Base-by-base conservation (phyloP, 192 early-diverging fungal genomes). In the Spinellus fusiger region DNA sequence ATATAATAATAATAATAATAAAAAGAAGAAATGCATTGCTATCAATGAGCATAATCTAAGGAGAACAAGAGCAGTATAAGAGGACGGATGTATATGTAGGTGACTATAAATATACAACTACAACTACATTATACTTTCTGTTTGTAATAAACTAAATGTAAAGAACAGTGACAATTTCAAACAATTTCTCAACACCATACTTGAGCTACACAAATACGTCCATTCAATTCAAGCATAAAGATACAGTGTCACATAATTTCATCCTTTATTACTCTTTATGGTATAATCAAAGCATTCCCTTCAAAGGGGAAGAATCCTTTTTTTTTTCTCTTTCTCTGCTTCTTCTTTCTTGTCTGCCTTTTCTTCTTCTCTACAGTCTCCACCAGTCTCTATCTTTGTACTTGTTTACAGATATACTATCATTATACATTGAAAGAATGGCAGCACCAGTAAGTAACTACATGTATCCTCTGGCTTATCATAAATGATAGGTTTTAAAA, bases 331-430 rank as follows among this genome's bases (percentile, higher is more conserved):
- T 37, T 37, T 9, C 35, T 13, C 13, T 9, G 13, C 12, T 31
- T 54, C 35, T 59, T 59, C 18, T 20, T 59, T 61, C 4, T 49
- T 50, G 4, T 51, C 33, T 23, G 10, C 33, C 16, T 56, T 38
- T 64, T 35, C 37, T 22, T 56, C 18, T 40, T 29, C 22, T 31
- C 27, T 49, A 18, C 31, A 44, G n/a, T 22, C 18, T 58, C 5
- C 25, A 13, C 22, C 40, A 18, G 7, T 16, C 5, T 60, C 20
- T 47, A 23, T 48, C 16, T 31, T 4, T 15, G 31, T 49, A 49
- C n/a, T 18, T 57, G 34, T 57, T 57, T 10, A 47, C 8, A 20
- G n/a, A 54, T 48, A 18, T 58, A 58, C 18, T 34, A 5, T 23
- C 18, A 25, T 20, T 13, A 33, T 15, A 32, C 7, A 47, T 44